phyloP scores from a whole-genome alignment of 805 yeast species.

The Saccharomycopsis fermentans region DNA sequence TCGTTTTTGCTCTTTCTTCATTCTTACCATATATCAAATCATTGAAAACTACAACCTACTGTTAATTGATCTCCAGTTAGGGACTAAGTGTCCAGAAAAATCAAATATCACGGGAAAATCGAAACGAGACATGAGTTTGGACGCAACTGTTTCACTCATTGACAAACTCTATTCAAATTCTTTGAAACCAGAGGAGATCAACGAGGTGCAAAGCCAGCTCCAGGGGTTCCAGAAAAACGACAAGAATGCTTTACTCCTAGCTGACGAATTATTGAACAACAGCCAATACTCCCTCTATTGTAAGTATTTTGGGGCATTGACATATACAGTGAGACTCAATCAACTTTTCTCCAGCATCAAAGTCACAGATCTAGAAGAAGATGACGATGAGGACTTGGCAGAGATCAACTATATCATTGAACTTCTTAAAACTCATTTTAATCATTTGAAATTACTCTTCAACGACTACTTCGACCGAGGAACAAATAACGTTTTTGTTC shows the following conservation, averaged over 20 bases:
- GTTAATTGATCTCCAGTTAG: too few species aligned
- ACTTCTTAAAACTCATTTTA: constrained; percentile 9
- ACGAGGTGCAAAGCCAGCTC: constrained; percentile 40
- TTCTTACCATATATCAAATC: background rate
- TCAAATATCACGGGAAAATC: too few species aligned
- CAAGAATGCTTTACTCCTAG: constrained; percentile 44
- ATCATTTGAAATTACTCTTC: constrained; percentile 17
- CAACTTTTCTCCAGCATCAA: constrained; percentile 7
- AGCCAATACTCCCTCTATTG: constrained; percentile 33
- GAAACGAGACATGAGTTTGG: background rate
- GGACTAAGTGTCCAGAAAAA: too few species aligned
- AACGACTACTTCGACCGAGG: constrained; percentile 12
- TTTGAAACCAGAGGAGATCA: constrained; percentile 22
- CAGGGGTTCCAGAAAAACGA: constrained; percentile 49
- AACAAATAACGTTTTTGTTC: constrained; percentile 30
- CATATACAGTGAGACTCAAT: constrained; percentile 56
- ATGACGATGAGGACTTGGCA: constrained; percentile 15
- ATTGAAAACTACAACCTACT: too few species aligned
- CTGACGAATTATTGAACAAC: constrained; percentile 38
- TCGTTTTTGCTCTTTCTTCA: background rate
- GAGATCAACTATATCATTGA: constrained; percentile 3
- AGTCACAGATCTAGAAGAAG: background rate
- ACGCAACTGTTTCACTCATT: background rate
- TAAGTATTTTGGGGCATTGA: constrained; percentile 74
- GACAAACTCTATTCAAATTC: constrained; percentile 10